These are phyloP conservation scores for Zizania latifolia DNA, from an alignment of 176 grass and related monocot genomes.

Conservation along the genomic window DNA sequence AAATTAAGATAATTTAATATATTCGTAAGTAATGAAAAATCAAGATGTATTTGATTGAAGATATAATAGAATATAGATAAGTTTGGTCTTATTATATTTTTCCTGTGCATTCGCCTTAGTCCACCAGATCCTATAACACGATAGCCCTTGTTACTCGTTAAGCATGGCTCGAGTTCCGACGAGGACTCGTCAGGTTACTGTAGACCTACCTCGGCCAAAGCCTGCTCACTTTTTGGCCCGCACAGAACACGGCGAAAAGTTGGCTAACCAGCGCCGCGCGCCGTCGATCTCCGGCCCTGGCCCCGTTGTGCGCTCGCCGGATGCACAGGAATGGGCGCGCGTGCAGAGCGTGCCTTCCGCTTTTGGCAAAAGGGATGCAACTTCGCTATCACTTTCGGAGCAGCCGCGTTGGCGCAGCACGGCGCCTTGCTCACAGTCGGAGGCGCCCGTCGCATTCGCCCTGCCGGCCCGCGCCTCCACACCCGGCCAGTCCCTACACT, in stretches of 20 bases:
- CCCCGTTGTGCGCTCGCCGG: background rate
- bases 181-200: background rate
- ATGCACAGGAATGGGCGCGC: background rate
- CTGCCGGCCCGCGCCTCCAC: background rate
- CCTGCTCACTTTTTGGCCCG: background rate
- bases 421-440: background rate
- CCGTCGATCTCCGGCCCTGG: too few relatives aligned
- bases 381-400: background rate
- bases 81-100: too few relatives aligned
- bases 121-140: too few relatives aligned
- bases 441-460: background rate
- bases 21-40: too few relatives aligned
- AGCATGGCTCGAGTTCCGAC: background rate
- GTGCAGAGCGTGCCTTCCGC: background rate
- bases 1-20: too few relatives aligned
- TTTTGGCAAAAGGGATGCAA: slow-evolving; percentile 22
- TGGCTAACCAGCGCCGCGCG: too few relatives aligned
- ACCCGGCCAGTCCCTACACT: slow-evolving; percentile 1
- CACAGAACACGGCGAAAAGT: background rate
- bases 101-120: background rate
- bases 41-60: too few relatives aligned
- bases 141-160: too few relatives aligned
- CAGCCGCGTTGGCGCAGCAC: background rate
- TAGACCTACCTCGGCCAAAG: too few relatives aligned
- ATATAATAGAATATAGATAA: too few relatives aligned